phyloP scores from a whole-genome alignment of 108 stramenopile species.

The Cyclotella baltica region DNA sequence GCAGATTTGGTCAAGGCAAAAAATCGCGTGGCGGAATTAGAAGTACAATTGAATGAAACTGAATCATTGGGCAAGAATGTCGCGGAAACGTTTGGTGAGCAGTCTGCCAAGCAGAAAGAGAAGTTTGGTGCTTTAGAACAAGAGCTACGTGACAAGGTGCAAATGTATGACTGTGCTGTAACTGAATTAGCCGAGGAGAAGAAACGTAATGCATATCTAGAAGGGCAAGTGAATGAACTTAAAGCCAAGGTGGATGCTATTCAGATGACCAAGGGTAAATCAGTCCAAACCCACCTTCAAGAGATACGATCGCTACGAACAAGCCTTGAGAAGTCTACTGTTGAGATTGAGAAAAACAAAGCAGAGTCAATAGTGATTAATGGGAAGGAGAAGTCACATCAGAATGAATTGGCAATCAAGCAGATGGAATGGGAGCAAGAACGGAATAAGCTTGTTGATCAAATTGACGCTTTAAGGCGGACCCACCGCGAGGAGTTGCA shows the following conservation, averaged over 20 bases:
- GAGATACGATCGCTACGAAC: slow-evolving; percentile 40
- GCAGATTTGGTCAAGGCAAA: background rate
- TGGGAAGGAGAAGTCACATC: slow-evolving; percentile 5
- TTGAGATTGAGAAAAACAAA: slow-evolving; percentile 36
- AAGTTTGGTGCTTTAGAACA: slow-evolving; percentile 4
- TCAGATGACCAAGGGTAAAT: slow-evolving; percentile 28
- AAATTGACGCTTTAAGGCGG: too few species aligned
- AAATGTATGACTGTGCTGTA: background rate
- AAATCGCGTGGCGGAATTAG: slow-evolving; percentile 4
- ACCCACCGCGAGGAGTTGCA: background rate
- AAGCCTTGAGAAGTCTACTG: slow-evolving; percentile 40
- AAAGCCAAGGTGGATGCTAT: slow-evolving; percentile 1
- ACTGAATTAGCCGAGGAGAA: slow-evolving; percentile 5
- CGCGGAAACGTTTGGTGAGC: background rate
- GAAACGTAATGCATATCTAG: background rate
- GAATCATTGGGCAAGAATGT: background rate
- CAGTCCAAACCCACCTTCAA: slow-evolving; percentile 38
- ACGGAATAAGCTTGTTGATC: background rate
- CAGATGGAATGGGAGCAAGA: background rate
- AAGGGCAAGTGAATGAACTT: slow-evolving; percentile 13
- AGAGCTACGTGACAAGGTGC: slow-evolving; percentile 5
- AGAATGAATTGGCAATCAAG: background rate
- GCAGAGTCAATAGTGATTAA: background rate
- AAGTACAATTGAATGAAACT: background rate
- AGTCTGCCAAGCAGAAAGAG: slow-evolving; percentile 5